Evolutionary conservation across 306 rosid genomes (phyloP).

Genomic region (Vigna mungo): DNA sequence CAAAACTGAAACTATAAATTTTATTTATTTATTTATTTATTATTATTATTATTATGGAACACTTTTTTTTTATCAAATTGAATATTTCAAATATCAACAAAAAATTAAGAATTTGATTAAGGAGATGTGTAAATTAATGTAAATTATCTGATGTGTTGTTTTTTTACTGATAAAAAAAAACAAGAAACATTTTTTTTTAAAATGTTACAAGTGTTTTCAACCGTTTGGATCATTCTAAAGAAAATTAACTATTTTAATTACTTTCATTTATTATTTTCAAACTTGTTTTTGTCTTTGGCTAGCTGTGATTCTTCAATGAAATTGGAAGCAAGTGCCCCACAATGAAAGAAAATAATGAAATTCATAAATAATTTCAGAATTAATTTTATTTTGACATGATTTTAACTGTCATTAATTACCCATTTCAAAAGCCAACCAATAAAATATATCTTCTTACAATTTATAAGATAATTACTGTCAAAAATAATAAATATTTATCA

Average conservation of each 20-base stretch:
- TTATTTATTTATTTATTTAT: too few relatives aligned
- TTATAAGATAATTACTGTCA: background rate
- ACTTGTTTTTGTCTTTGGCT: too few relatives aligned
- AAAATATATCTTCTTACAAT: background rate
- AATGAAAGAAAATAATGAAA: background rate
- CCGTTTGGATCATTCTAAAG: background rate
- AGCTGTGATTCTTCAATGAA: background rate
- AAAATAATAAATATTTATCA: background rate
- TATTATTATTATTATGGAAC: too few relatives aligned
- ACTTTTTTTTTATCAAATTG: too few relatives aligned
- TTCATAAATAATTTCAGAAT: background rate
- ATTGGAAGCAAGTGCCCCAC: background rate
- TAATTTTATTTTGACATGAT: background rate
- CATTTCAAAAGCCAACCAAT: background rate
- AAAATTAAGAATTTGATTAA: too few relatives aligned
- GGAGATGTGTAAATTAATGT: too few relatives aligned
- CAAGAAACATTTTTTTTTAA: too few relatives aligned
- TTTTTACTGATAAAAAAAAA: too few relatives aligned
- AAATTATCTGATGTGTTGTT: too few relatives aligned
- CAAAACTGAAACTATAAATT: background rate
- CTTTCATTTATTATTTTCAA: too few relatives aligned
- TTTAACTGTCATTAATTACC: background rate
- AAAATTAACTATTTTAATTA: background rate
- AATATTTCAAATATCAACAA: background rate
- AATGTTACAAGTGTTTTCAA: background rate